Percentiles rank a stretch among this genome's conserved stretches.
Evolutionary conservation across 345 rosid genomes (phyloP).

Genomic region (Populus pruinosa): DNA sequence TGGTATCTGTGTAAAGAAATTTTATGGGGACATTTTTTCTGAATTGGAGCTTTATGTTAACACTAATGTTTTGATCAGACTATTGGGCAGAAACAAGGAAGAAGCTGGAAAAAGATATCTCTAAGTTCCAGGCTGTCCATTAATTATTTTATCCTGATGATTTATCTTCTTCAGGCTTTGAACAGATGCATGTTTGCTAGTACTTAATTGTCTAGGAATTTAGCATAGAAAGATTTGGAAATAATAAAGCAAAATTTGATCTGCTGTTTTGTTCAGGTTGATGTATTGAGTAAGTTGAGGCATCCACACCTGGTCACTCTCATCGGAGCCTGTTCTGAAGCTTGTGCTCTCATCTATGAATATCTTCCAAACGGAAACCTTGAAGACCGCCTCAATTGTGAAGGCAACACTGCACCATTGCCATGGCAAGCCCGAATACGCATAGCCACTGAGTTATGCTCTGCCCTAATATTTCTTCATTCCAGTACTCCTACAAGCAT

Average conservation of each 20-base stretch:
- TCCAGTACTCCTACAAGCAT: conserved; percentile 71
- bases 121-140: too few relatives aligned
- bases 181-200: conserved; percentile 21
- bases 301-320: conserved; percentile 90
- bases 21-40: too few relatives aligned
- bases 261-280: conserved; percentile 51
- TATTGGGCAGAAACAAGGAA: too few relatives aligned
- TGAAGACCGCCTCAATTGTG: conserved; percentile 81
- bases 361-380: conserved; percentile 86
- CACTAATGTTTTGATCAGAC: too few relatives aligned
- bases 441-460: conserved; percentile 75
- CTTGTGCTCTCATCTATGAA: conserved; percentile 77
- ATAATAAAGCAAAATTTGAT: not conserved
- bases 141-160: too few relatives aligned
- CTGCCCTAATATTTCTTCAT: conserved; percentile 80
- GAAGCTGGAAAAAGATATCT: too few relatives aligned
- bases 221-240: too few relatives aligned
- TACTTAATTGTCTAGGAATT: not conserved
- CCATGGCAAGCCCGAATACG: conserved; percentile 86
- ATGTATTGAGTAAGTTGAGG: conserved; percentile 73
- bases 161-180: too few relatives aligned
- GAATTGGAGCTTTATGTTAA: too few relatives aligned
- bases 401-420: conserved; percentile 67
- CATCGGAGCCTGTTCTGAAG: conserved; percentile 86
- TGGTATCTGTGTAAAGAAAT: too few relatives aligned